Conservation (phyloP, 2,329 filamentous ascomycete species). For the Penicillium verrucosum region DNA sequence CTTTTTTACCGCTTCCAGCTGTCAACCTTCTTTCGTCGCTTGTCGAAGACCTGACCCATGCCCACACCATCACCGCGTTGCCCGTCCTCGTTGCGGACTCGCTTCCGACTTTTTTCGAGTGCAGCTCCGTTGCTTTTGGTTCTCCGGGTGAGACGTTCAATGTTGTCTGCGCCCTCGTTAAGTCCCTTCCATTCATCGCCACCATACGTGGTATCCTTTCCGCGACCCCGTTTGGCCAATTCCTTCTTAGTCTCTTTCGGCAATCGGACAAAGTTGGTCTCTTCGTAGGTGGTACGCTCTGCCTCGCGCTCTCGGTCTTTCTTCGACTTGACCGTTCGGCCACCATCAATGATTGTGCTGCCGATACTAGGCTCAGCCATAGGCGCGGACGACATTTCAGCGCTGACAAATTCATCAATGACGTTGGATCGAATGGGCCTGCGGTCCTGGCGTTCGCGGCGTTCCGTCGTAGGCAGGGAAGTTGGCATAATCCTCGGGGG, state of each 20-base stretch:
- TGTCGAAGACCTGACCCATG: constrained; percentile 62
- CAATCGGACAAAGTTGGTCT: constrained; percentile 83
- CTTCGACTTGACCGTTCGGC: constrained; percentile 73
- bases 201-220: constrained; percentile 63
- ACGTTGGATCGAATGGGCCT: constrained; percentile 71
- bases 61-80: constrained; percentile 61
- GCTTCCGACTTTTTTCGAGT: constrained; percentile 82
- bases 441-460: constrained; percentile 57
- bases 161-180: constrained; percentile 80
- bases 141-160: constrained; percentile 74
- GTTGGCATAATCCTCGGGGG: constrained; percentile 86
- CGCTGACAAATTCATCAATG: constrained; percentile 85
- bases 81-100: constrained; percentile 67
- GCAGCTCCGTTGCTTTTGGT: constrained; percentile 58
- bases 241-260: constrained; percentile 89
- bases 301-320: constrained; percentile 72
- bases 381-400: constrained; percentile 79
- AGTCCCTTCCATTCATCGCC: constrained; percentile 91
- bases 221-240: constrained; percentile 57
- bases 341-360: constrained; percentile 76
- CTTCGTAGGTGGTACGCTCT: constrained; percentile 82
- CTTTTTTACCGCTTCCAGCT: constrained; percentile 38
- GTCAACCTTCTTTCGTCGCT: constrained; percentile 45
- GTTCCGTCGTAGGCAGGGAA: constrained; percentile 68
- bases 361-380: constrained; percentile 86